phyloP scores from a whole-genome alignment of 2,329 filamentous ascomycete genomes.

The Apiospora marii region DNA sequence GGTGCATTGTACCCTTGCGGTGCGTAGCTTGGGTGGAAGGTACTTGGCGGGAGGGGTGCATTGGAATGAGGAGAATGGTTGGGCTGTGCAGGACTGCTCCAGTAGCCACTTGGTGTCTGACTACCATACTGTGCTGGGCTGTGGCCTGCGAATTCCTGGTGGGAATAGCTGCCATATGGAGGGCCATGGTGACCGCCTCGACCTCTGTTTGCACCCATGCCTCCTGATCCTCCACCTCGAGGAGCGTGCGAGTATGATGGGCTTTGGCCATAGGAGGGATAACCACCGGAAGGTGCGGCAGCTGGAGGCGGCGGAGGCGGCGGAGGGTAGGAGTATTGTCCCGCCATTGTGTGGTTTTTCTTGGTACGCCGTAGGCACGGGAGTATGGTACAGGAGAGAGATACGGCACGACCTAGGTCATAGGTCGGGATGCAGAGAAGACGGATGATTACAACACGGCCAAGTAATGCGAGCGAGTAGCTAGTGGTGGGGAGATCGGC shows the following conservation, averaged over 20 bases:
- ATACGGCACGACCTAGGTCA: not conserved
- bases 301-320: constrained; percentile 42
- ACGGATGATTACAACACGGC: not conserved
- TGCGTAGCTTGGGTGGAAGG: constrained; percentile 67
- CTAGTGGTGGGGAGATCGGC: not conserved
- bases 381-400: not conserved
- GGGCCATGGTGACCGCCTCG: constrained; percentile 35
- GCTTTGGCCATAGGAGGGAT: constrained; percentile 44
- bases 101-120: constrained; percentile 42
- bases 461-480: not conserved
- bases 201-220: constrained; percentile 29
- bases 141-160: constrained; percentile 37
- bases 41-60: constrained; percentile 47
- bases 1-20: constrained; percentile 60
- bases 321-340: constrained; percentile 41
- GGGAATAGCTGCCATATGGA: constrained; percentile 38
- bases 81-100: constrained; percentile 37
- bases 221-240: constrained; percentile 28
- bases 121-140: constrained; percentile 33
- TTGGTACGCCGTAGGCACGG: not conserved
- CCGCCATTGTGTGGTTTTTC: constrained; percentile 32
- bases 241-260: constrained; percentile 52
- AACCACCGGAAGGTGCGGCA: constrained; percentile 34
- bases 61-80: constrained; percentile 40
- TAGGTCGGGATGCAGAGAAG: not conserved